A percentile compares a stretch with the other conserved stretches of the same genome.
These are phyloP conservation scores for Diaporthe citriasiana DNA, from an alignment of 2,329 filamentous ascomycete species.

Conservation along the genomic window DNA sequence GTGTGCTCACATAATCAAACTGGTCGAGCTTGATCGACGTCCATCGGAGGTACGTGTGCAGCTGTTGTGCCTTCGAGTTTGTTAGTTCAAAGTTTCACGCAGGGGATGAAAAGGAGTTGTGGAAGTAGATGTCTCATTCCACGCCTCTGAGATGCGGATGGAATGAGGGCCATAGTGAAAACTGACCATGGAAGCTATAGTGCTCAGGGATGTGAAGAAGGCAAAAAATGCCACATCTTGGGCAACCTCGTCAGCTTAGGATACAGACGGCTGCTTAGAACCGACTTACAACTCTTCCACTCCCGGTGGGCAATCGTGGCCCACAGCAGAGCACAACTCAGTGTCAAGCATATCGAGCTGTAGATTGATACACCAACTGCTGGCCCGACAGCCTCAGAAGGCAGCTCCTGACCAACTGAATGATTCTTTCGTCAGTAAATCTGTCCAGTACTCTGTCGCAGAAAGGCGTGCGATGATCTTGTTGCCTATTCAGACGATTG, in stretches of 20 bases:
- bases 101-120: too few relatives aligned
- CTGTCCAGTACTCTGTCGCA: neutral
- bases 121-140: neutral
- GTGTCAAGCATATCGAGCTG: conserved; percentile 34
- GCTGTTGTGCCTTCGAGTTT: conserved; percentile 52
- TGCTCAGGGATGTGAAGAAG: conserved; percentile 54
- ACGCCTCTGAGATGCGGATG: neutral
- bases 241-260: conserved; percentile 32
- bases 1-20: conserved; percentile 52
- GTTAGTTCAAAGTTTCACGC: neutral
- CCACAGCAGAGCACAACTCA: conserved; percentile 39
- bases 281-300: conserved; percentile 57
- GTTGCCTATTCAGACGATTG: neutral
- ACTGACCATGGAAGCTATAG: conserved; percentile 53
- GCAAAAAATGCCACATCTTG: conserved; percentile 58
- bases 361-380: conserved; percentile 40
- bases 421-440: neutral
- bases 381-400: conserved; percentile 37
- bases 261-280: neutral
- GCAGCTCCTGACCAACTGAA: conserved; percentile 33
- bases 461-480: neutral
- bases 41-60: conserved; percentile 58
- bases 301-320: conserved; percentile 47
- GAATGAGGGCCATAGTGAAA: too few relatives aligned
- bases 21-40: conserved; percentile 56